Evolutionary conservation across 164 flowering plant species (phyloP).

Genomic region (Umbilicus rupestris): DNA sequence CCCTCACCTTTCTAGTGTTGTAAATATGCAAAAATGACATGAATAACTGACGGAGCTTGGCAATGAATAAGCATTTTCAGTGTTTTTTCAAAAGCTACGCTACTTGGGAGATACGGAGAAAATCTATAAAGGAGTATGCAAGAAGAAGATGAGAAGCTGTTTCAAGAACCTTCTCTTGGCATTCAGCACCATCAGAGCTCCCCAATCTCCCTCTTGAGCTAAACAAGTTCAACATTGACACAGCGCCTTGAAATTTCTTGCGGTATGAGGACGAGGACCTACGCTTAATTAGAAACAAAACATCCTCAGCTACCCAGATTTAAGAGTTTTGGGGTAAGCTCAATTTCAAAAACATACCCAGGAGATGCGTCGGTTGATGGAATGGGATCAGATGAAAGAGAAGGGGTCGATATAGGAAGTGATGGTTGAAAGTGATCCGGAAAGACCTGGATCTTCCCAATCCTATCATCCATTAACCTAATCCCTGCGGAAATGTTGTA

Average conservation of each 20-base stretch:
- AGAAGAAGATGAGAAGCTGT: not conserved
- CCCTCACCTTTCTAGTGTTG: no score
- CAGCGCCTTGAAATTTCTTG: slow-evolving; percentile 40
- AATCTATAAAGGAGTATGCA: not conserved
- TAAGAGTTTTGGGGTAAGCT: not conserved
- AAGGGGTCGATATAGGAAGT: slow-evolving; percentile 23
- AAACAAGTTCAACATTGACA: slow-evolving; percentile 64
- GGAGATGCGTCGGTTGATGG: slow-evolving; percentile 19
- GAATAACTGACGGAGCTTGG: no score
- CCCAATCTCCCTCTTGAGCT: slow-evolving; percentile 49
- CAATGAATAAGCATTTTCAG: no score
- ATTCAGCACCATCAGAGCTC: slow-evolving; percentile 58
- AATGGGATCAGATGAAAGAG: slow-evolving; percentile 20
- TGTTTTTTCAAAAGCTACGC: no score
- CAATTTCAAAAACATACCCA: slow-evolving; percentile 25
- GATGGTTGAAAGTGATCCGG: slow-evolving; percentile 64
- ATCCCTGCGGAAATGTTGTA: not conserved
- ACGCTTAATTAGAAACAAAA: slow-evolving; percentile 20
- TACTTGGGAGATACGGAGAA: no score
- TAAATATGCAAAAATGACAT: no score
- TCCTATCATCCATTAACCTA: slow-evolving; percentile 64
- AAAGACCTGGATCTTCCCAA: slow-evolving; percentile 40
- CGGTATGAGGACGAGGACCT: slow-evolving; percentile 36
- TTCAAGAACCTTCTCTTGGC: slow-evolving; percentile 18
- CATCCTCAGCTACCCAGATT: not conserved